Evolutionary conservation across 108 stramenopile species (phyloP).

Genomic region (Skeletonema tropicum): DNA sequence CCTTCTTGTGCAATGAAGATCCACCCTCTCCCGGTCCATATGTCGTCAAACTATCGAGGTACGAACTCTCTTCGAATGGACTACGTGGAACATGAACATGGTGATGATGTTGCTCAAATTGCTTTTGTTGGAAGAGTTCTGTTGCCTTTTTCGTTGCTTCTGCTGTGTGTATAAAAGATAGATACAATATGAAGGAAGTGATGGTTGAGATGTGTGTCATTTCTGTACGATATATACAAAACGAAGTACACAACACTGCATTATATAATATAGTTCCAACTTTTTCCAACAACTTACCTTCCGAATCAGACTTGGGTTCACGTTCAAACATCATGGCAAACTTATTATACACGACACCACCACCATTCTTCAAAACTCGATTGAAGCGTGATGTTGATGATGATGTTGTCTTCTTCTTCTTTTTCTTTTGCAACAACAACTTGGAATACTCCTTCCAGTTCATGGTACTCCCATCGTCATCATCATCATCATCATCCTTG

Average conservation of each 20-base stretch:
- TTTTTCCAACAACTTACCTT: background rate
- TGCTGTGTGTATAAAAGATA: background rate
- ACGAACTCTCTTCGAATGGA: background rate
- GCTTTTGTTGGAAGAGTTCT: conserved; percentile 23
- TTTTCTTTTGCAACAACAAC: background rate
- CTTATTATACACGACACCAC: conserved; percentile 3
- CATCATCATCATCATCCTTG: background rate
- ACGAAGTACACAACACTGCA: background rate
- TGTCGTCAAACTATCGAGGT: background rate
- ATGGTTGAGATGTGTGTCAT: background rate
- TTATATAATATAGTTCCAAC: too few species aligned
- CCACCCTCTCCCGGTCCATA: background rate
- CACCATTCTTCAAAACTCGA: background rate
- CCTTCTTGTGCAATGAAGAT: background rate
- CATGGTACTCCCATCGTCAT: background rate
- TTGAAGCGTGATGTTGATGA: background rate
- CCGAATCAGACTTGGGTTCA: background rate
- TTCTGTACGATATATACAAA: too few species aligned
- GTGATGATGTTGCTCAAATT: conserved; percentile 40
- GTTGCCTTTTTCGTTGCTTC: conserved; percentile 18
- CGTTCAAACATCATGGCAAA: conserved; percentile 3
- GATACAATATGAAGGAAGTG: background rate
- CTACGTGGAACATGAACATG: conserved; percentile 21
- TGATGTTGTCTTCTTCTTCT: background rate
- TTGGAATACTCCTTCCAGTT: background rate